These are phyloP conservation scores for Botrytis deweyae DNA, from an alignment of 2,329 filamentous ascomycete genomes.

Conservation along the genomic window DNA sequence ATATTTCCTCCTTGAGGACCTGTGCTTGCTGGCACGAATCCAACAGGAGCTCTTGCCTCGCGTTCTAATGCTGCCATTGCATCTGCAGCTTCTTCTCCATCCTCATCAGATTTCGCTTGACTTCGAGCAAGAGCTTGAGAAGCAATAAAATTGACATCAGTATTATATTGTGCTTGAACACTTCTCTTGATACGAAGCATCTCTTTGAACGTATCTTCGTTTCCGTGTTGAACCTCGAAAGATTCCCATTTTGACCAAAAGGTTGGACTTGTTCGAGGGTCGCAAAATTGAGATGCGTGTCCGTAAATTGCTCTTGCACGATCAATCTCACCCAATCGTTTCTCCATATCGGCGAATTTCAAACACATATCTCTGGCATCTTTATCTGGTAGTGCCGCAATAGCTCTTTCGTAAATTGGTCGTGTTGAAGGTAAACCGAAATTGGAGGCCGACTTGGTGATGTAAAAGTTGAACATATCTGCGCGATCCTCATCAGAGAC, in stretches of 20 bases:
- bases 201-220: slow-evolving; percentile 99
- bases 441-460: slow-evolving; percentile 97
- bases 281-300: slow-evolving; percentile 95
- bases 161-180: slow-evolving; percentile 97
- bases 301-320: slow-evolving; percentile 93
- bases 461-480: slow-evolving; percentile 99
- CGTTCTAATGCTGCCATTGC: slow-evolving; percentile 88
- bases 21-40: slow-evolving; percentile 85
- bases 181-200: slow-evolving; percentile 98
- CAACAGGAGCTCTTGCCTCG: slow-evolving; percentile 81
- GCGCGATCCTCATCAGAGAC: slow-evolving; percentile 92
- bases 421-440: slow-evolving; percentile 94
- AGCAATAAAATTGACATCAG: slow-evolving; percentile 97
- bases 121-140: slow-evolving; percentile 87
- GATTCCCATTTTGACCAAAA: slow-evolving; percentile 98
- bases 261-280: slow-evolving; percentile 81
- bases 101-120: slow-evolving; percentile 55
- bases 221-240: slow-evolving; percentile 96
- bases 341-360: slow-evolving; percentile 97
- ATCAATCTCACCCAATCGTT: slow-evolving; percentile 88
- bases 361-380: slow-evolving; percentile 98
- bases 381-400: slow-evolving; percentile 85
- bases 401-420: slow-evolving; percentile 94
- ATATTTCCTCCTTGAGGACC: slow-evolving; percentile 63
- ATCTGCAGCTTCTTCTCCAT: slow-evolving; percentile 56